Base-by-base conservation (phyloP, 768 basidiomycete species). In the Mycena kentingensis region DNA sequence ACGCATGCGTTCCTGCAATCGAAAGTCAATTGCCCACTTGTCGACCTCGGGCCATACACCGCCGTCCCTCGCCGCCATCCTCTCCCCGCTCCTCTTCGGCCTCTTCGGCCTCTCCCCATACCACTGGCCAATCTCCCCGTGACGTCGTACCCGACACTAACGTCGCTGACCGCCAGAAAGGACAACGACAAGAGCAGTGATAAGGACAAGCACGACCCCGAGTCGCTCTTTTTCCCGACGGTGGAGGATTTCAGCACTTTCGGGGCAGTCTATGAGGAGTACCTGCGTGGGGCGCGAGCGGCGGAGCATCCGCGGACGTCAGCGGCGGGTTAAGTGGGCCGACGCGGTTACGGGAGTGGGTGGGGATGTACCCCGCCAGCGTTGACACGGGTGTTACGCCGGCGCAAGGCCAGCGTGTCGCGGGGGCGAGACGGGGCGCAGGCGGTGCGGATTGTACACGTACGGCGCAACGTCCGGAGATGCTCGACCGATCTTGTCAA, bases 21-120 rank as follows among this genome's bases (percentile, higher is more conserved):
- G 2, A 76, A 76, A 51, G 16, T 5, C 3, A 28, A 28, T n/a
- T 0, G 91, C 93, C 1, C 85, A 97, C 67, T 87, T 88, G 25
- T 79, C 86, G 18, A 77, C 81, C 8, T 93, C 91, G 12, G 95
- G 96, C 2, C 89, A 96, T 60, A 95, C 93, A 0, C 94, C 94
- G 0, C 88, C 90, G 18, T 85, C 92, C 1, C 82, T 98, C 32
- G 91, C 94, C 1, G 84, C 91, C 15, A 80, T 96, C 6, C 96
- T 98, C 65, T 89, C 89, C 7, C 37, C 37, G n/a, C 37, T 18
- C 37, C 37, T 39, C 37, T 18, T 39, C 37, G 10, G 10, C n/a
- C 37, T 39, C 18, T 46, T 47, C 13, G 31, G 31, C 8, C 26
- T 48, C 18, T 51, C 55, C 57, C 57, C 3, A 16, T 18, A 16